These are phyloP conservation scores for Ochromonas danica DNA, from an alignment of 108 stramenopile species.

Conservation along the genomic window DNA sequence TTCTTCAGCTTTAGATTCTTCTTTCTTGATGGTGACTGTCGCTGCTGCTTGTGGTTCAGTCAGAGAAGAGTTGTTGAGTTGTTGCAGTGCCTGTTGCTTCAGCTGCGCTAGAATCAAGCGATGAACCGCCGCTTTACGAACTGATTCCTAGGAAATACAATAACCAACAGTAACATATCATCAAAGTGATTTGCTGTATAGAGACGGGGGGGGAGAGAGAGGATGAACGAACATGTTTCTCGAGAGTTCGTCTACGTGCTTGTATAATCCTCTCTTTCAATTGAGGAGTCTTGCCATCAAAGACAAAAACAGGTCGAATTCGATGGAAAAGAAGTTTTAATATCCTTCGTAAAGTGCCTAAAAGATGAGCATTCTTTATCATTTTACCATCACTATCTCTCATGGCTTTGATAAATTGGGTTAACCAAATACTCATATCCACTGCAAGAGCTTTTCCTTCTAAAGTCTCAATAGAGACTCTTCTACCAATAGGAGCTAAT, in stretches of 20 bases:
- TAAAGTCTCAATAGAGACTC: slow-evolving; percentile 90
- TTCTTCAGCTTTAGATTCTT: too few relatives aligned
- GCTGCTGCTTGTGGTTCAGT: too few relatives aligned
- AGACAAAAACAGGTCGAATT: slow-evolving; percentile 93
- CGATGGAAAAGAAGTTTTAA: slow-evolving; percentile 85
- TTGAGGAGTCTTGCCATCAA: slow-evolving; percentile 88
- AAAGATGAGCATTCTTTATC: slow-evolving; percentile 82
- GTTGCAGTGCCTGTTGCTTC: too few relatives aligned
- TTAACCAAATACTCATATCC: slow-evolving; percentile 89
- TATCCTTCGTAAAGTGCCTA: slow-evolving; percentile 85
- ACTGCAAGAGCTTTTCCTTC: slow-evolving; percentile 88
- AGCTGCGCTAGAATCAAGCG: slow-evolving; percentile 50
- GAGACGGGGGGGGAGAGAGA: too few relatives aligned
- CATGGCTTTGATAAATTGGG: slow-evolving; percentile 96
- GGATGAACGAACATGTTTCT: neutral
- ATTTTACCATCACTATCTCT: slow-evolving; percentile 75
- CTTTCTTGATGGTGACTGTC: too few relatives aligned
- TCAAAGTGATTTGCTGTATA: too few relatives aligned
- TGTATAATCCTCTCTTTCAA: slow-evolving; percentile 77
- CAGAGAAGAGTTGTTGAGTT: too few relatives aligned
- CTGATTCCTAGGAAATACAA: neutral
- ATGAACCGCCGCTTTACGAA: slow-evolving; percentile 25
- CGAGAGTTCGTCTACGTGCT: slow-evolving; percentile 47
- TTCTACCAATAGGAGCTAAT: slow-evolving; percentile 84
- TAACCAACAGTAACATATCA: too few relatives aligned